phyloP scores from a whole-genome alignment of 257 asterid genomes.

The Fraxinus americana region DNA sequence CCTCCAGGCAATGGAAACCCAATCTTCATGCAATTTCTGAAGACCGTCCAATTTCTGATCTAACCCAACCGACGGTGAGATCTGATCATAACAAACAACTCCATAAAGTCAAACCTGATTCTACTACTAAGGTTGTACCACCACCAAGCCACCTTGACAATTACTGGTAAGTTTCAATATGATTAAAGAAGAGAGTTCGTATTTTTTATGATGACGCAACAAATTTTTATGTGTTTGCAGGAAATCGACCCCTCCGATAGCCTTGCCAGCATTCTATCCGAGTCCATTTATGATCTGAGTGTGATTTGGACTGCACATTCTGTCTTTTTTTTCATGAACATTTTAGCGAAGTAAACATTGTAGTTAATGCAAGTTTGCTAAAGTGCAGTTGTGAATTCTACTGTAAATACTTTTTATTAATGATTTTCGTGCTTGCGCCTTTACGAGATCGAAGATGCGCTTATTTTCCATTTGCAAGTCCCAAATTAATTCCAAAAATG shows the following conservation, averaged over 20 bases:
- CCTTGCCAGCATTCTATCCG: conserved; percentile 50
- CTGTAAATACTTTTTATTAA: too few species aligned
- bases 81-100: background rate
- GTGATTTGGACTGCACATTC: background rate
- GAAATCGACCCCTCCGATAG: conserved; percentile 31
- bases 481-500: too few species aligned
- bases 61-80: conserved; percentile 8
- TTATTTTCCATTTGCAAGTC: too few species aligned
- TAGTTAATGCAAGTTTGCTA: too few species aligned
- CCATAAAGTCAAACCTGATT: conserved; percentile 25
- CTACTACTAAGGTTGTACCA: conserved; percentile 25
- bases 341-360: too few species aligned
- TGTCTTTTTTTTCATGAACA: background rate
- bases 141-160: conserved; percentile 23
- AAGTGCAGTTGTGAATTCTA: too few species aligned
- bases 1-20: conserved; percentile 49
- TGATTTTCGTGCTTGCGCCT: too few species aligned
- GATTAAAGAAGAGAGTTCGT: background rate
- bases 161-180: conserved; percentile 27
- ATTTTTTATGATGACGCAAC: background rate
- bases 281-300: conserved; percentile 41
- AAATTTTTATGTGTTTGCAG: conserved; percentile 30
- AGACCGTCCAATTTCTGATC: conserved; percentile 30
- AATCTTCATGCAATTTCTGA: conserved; percentile 50
- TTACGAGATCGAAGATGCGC: too few species aligned